These are phyloP conservation scores for Suhomyces panamericanus DNA, from an alignment of 1,139 yeast species.

Conservation along the genomic window DNA sequence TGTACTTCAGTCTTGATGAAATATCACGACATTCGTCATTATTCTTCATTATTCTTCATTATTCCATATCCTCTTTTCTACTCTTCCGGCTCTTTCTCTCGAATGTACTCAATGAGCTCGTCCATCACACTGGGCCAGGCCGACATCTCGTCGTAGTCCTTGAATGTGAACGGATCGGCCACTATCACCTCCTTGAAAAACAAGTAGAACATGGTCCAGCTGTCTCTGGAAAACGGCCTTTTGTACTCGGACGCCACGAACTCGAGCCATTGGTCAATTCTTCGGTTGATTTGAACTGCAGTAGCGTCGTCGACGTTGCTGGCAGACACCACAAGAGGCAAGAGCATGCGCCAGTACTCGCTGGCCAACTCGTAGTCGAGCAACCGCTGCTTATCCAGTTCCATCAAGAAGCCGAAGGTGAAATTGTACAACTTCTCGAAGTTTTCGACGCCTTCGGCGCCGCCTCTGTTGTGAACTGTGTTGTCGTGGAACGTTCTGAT, in stretches of 20 bases:
- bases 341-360: constrained; percentile 75
- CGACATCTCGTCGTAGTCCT: constrained; percentile 69
- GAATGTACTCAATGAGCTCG: constrained; percentile 68
- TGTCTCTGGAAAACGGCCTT: constrained; percentile 61
- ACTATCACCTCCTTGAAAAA: constrained; percentile 56
- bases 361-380: constrained; percentile 63
- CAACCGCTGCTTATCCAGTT: constrained; percentile 56
- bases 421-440: constrained; percentile 64
- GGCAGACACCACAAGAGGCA: constrained; percentile 29
- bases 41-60: no score
- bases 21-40: no score
- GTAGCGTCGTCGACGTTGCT: background rate
- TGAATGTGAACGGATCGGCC: constrained; percentile 48
- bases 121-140: constrained; percentile 95
- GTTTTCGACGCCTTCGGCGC: constrained; percentile 24
- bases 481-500: constrained; percentile 26
- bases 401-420: constrained; percentile 68
- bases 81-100: constrained; percentile 24
- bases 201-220: constrained; percentile 80
- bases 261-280: constrained; percentile 53
- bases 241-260: constrained; percentile 44
- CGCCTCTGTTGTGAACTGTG: constrained; percentile 13
- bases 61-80: no score
- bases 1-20: no score
- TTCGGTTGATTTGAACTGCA: constrained; percentile 11